Percentiles rank a stretch among this genome's conserved stretches.
Conservation (phyloP, 345 rosid genomes). For the Populus euphratica region DNA sequence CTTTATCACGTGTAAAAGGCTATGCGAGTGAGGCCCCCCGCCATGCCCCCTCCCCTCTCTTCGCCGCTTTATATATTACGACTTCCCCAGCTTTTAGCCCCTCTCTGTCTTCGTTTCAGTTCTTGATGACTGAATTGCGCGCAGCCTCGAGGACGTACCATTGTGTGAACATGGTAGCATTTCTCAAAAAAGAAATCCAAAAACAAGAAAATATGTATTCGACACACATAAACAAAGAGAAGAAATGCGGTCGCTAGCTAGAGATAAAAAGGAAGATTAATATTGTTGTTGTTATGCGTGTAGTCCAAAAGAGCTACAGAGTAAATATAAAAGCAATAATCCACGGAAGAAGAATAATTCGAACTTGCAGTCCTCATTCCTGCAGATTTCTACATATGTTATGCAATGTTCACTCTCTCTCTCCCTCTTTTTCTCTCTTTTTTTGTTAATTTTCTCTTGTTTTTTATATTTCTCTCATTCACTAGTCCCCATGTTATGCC, state of each 20-base stretch:
- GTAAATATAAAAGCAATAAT: conserved; percentile 45
- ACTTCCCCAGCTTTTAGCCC: not conserved
- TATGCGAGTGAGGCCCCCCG: conserved; percentile 19
- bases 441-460: not conserved
- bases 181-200: not conserved
- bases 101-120: conserved; percentile 16
- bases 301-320: conserved; percentile 32
- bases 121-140: conserved; percentile 33
- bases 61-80: not conserved
- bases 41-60: not conserved
- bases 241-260: not conserved
- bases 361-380: conserved; percentile 59
- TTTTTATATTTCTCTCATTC: not conserved
- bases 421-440: not conserved
- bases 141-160: conserved; percentile 46
- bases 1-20: conserved; percentile 94
- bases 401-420: conserved; percentile 2
- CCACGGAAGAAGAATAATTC: conserved; percentile 74
- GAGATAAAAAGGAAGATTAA: not conserved
- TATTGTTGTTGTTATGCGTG: not conserved
- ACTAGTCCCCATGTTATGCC: conserved; percentile 24
- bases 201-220: not conserved
- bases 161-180: not conserved
- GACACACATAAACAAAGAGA: not conserved
- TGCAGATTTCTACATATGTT: conserved; percentile 45